Conservation (phyloP, 306 rosid genomes). For the Dicorynia guianensis region DNA sequence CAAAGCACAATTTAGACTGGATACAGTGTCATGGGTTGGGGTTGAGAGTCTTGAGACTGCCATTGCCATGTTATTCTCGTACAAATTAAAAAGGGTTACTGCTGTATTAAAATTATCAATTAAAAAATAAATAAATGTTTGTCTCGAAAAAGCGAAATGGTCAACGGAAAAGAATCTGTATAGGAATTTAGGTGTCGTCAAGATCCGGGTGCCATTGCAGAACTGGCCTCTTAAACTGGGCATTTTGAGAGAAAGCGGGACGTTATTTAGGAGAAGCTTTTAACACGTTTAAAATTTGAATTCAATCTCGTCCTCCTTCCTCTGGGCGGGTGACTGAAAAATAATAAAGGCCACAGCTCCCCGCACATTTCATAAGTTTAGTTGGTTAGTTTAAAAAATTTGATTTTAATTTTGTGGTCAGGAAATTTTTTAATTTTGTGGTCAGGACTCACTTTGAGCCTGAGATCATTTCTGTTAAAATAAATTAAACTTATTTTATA, state of each 20-base stretch:
- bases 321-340: conserved; percentile 18
- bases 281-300: conserved; percentile 21
- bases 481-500: no score
- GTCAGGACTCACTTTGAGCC: no score
- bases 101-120: conserved; percentile 8
- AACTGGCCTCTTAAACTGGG: no score
- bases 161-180: conserved; percentile 10
- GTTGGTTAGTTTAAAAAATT: no score
- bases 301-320: conserved; percentile 13
- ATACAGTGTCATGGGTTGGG: background rate
- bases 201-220: background rate
- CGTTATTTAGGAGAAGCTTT: conserved; percentile 14
- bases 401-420: no score
- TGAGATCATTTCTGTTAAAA: no score
- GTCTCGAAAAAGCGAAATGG: background rate
- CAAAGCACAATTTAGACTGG: background rate
- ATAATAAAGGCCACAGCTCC: background rate
- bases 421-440: no score
- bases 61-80: background rate
- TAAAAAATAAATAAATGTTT: conserved; percentile 18
- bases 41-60: no score
- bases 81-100: background rate
- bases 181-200: conserved; percentile 30
- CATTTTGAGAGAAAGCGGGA: background rate
- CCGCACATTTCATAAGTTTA: no score